Evolutionary conservation across 805 yeast genomes (phyloP).

Genomic region (Millerozyma acaciae): DNA sequence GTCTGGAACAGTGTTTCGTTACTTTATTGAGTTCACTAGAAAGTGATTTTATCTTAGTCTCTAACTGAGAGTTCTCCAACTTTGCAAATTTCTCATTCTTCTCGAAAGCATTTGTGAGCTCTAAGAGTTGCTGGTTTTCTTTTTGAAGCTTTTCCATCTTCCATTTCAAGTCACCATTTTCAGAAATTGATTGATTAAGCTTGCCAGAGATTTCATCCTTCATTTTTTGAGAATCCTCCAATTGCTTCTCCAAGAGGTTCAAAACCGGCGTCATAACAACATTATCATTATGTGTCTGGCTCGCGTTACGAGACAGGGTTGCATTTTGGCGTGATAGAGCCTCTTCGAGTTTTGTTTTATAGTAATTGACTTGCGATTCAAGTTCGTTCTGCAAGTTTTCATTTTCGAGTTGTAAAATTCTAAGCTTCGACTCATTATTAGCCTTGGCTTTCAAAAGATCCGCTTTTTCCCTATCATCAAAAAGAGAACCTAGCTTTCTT

Average conservation of each 20-base stretch:
- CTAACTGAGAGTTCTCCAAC: constrained; percentile 29
- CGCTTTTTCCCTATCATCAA: constrained; percentile 33
- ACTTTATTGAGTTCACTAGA: constrained; percentile 28
- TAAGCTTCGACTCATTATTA: constrained; percentile 35
- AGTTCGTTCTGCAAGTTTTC: constrained; percentile 31
- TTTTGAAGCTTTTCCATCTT: constrained; percentile 17
- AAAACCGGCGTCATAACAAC: constrained; percentile 14
- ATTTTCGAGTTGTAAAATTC: constrained; percentile 34
- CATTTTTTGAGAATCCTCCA: constrained; percentile 26
- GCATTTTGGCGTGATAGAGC: constrained; percentile 12
- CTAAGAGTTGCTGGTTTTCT: constrained; percentile 25
- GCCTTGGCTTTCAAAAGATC: constrained; percentile 32
- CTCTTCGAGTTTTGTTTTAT: constrained; percentile 26
- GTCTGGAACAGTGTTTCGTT: constrained; percentile 25
- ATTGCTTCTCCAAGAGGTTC: constrained; percentile 28
- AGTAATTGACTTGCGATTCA: constrained; percentile 31
- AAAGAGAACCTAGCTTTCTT: constrained; percentile 15
- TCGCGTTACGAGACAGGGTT: constrained; percentile 4
- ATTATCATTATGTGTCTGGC: constrained; percentile 2
- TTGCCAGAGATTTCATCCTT: constrained; percentile 22
- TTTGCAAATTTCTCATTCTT: constrained; percentile 22
- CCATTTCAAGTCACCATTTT: constrained; percentile 16
- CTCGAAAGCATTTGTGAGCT: constrained; percentile 24
- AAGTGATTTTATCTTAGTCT: constrained; percentile 22
- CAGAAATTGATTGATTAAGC: constrained; percentile 17